Conservation (phyloP, 331 rosid genomes). For the Malus hybrid region DNA sequence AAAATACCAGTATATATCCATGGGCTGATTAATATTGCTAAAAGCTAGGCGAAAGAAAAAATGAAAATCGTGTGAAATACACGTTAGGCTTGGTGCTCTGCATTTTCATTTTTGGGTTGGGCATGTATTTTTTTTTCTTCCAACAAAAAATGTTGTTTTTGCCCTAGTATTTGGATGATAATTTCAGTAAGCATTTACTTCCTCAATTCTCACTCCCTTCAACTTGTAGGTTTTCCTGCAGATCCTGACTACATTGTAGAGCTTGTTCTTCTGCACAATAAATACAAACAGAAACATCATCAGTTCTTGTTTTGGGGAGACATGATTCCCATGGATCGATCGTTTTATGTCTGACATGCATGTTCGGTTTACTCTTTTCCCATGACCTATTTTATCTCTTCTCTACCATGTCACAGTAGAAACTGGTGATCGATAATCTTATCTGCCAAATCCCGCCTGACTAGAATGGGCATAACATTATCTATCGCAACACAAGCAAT, state of each 20-base stretch:
- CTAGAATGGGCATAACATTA: not conserved
- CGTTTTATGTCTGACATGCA: not conserved
- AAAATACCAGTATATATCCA: not conserved
- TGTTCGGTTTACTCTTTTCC: not conserved
- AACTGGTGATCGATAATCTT: not conserved
- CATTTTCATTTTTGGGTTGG: not conserved
- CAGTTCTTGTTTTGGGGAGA: slow-evolving; percentile 5
- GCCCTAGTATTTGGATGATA: no score
- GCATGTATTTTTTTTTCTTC: no score
- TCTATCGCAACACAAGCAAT: not conserved
- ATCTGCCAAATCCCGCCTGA: not conserved
- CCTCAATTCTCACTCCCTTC: not conserved
- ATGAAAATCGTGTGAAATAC: not conserved
- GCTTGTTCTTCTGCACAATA: not conserved
- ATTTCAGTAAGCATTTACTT: no score
- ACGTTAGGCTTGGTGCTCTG: not conserved
- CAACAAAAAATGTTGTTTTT: no score
- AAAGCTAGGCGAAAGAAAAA: not conserved
- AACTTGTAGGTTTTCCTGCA: not conserved
- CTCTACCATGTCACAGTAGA: not conserved
- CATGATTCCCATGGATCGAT: not conserved
- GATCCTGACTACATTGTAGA: not conserved
- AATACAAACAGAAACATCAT: not conserved
- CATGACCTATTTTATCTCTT: not conserved
- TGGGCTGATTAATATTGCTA: not conserved